phyloP scores from a whole-genome alignment of 495 filamentous ascomycete genomes.

The Hypoxylon fuscum region DNA sequence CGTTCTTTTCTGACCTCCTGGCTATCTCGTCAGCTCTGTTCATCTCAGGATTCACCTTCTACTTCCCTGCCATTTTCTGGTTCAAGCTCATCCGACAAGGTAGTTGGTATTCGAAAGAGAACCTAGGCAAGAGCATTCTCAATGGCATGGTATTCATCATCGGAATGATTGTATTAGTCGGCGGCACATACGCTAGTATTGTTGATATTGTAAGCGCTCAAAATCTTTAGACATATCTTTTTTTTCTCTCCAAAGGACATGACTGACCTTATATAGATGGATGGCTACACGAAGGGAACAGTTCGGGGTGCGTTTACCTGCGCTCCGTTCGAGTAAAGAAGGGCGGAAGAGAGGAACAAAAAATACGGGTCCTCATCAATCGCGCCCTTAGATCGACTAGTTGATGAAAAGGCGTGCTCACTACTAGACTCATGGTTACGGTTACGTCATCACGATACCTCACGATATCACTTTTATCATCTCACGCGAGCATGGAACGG shows the following conservation, averaged over 20 bases:
- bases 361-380: not conserved
- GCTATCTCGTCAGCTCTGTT: slow-evolving; percentile 69
- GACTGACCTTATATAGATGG: slow-evolving; percentile 45
- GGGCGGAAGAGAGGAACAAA: not conserved
- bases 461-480: slow-evolving; percentile 18
- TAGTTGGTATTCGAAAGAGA: slow-evolving; percentile 54
- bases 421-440: slow-evolving; percentile 4
- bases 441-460: slow-evolving; percentile 32
- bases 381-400: not conserved
- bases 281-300: slow-evolving; percentile 52
- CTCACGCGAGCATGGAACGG: slow-evolving; percentile 15
- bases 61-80: slow-evolving; percentile 72
- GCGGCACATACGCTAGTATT: slow-evolving; percentile 67
- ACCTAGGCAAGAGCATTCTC: slow-evolving; percentile 54
- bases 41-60: slow-evolving; percentile 70
- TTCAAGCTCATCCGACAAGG: slow-evolving; percentile 69
- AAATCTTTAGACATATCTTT: not conserved
- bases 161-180: slow-evolving; percentile 63
- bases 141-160: slow-evolving; percentile 64
- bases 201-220: slow-evolving; percentile 61
- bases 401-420: not conserved
- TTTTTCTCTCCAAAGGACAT: not conserved
- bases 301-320: slow-evolving; percentile 62
- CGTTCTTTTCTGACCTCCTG: slow-evolving; percentile 74
- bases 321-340: slow-evolving; percentile 40